Evolutionary conservation across 202 grass and related monocot genomes (phyloP).

Genomic region (Miscanthus sacchariflorus): DNA sequence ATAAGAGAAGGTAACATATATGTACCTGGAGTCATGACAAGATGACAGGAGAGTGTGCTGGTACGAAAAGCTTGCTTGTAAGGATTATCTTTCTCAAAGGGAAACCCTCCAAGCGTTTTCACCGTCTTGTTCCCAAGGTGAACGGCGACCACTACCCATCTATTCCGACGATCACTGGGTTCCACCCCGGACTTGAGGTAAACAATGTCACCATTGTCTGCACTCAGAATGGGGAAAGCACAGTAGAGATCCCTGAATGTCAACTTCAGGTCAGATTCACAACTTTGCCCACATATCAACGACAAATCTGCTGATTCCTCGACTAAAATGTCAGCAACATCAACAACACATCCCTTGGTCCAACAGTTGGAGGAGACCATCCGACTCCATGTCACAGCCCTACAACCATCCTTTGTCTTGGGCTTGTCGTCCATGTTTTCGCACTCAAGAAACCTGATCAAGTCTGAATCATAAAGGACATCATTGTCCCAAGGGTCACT

Average conservation of each 20-base stretch:
- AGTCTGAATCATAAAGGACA: slow-evolving; percentile 36
- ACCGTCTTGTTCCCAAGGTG: slow-evolving; percentile 14
- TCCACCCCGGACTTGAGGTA: too few relatives aligned
- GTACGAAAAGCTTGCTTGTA: not conserved
- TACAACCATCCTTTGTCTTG: slow-evolving; percentile 19
- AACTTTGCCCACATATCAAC: not conserved
- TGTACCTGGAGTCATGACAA: slow-evolving; percentile 31
- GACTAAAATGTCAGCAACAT: not conserved
- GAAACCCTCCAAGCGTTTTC: not conserved
- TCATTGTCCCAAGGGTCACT: not conserved
- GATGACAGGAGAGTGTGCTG: slow-evolving; percentile 18
- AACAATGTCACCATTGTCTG: not conserved
- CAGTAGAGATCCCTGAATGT: not conserved
- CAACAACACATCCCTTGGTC: not conserved
- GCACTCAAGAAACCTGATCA: slow-evolving; percentile 25
- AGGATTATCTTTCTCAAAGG: not conserved
- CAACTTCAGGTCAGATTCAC: not conserved
- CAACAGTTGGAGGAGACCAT: not conserved
- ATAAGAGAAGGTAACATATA: not conserved
- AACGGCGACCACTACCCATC: not conserved
- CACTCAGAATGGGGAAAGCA: not conserved
- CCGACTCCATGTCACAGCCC: slow-evolving; percentile 34
- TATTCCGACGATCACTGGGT: not conserved
- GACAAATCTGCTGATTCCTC: not conserved
- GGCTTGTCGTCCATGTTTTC: not conserved